phyloP scores from a whole-genome alignment of 768 basidiomycete species.

The Naganishia randhawae region DNA sequence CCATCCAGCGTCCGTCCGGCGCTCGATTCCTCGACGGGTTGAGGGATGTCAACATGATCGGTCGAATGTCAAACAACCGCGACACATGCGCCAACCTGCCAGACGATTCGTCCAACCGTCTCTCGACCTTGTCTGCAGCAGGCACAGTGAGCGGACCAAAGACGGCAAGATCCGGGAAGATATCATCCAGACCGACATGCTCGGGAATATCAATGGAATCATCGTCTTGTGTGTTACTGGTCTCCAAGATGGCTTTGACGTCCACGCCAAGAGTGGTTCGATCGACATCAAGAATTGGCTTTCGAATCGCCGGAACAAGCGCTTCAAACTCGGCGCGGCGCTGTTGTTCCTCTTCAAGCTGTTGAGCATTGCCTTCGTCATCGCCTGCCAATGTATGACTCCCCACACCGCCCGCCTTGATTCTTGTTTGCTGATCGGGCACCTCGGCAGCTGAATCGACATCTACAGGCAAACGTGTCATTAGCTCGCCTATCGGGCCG shows the following conservation, averaged over 20 bases:
- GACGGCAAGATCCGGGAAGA: constrained; percentile 74
- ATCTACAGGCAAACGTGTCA: neutral
- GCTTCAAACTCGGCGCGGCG: constrained; percentile 27
- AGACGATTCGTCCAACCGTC: constrained; percentile 69
- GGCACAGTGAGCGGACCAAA: constrained; percentile 54
- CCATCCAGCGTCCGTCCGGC: constrained; percentile 60
- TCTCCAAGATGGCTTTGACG: constrained; percentile 25
- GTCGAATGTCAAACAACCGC: constrained; percentile 73
- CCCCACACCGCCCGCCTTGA: constrained; percentile 3
- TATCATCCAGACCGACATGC: constrained; percentile 33
- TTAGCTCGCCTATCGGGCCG: neutral
- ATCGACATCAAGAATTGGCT: constrained; percentile 30
- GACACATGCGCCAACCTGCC: constrained; percentile 72
- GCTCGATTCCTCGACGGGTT: constrained; percentile 74
- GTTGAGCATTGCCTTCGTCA: neutral
- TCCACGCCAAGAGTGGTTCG: constrained; percentile 33
- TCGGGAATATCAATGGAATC: constrained; percentile 17
- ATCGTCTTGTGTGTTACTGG: constrained; percentile 20
- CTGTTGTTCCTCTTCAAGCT: neutral
- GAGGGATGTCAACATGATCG: constrained; percentile 77
- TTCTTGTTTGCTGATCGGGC: neutral
- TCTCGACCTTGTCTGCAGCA: constrained; percentile 60
- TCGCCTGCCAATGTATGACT: neutral
- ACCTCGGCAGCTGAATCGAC: neutral
- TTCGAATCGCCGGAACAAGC: constrained; percentile 21